These are phyloP conservation scores for Aspergillus niger DNA, from an alignment of 2,329 filamentous ascomycete genomes.

Conservation along the genomic window DNA sequence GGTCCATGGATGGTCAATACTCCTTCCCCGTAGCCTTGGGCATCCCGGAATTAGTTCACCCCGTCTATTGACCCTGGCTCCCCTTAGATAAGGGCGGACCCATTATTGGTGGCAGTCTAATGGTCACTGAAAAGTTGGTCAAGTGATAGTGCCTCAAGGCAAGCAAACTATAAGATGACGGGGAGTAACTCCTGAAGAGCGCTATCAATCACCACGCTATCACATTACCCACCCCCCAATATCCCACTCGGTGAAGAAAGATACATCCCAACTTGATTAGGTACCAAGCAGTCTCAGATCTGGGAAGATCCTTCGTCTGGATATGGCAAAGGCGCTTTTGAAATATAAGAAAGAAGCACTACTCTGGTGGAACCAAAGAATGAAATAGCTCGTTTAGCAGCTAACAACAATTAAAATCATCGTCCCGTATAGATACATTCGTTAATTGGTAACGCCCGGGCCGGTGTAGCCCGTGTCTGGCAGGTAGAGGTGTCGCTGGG, in stretches of 20 bases:
- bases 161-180: not conserved
- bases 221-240: not conserved
- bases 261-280: not conserved
- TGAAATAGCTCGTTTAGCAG: not conserved
- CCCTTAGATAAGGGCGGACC: not conserved
- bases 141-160: not conserved
- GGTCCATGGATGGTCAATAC: not conserved
- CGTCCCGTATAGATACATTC: constrained; percentile 16
- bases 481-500: constrained; percentile 90
- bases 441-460: constrained; percentile 57
- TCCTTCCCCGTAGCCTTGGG: not conserved
- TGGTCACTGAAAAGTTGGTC: not conserved
- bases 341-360: not conserved
- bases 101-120: not conserved
- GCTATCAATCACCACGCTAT: not conserved
- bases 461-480: constrained; percentile 86
- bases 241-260: not conserved
- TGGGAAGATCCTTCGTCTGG: not conserved
- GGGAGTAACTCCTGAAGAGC: not conserved
- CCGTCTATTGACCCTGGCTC: not conserved
- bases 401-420: constrained; percentile 19
- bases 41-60: not conserved
- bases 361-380: not conserved
- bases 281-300: not conserved
- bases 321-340: not conserved